Conservation (phyloP, 345 rosid species). For the Bruguiera sexangula region DNA sequence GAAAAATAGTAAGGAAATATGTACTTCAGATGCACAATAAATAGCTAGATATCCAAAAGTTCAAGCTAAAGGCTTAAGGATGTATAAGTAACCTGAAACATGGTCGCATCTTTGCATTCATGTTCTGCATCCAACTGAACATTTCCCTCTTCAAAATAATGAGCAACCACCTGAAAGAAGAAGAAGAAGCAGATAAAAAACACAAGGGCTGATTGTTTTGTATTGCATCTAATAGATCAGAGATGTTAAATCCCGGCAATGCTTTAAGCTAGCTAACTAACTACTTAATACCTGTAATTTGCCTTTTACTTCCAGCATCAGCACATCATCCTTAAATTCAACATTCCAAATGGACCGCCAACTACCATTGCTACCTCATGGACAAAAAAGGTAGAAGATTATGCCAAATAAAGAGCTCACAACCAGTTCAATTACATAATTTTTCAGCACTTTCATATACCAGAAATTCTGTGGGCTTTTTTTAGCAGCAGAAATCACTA, state of each 20-base stretch:
- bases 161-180: slow-evolving; percentile 76
- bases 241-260: background rate
- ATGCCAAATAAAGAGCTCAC: background rate
- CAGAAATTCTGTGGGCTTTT: slow-evolving; percentile 95
- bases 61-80: background rate
- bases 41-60: too few relatives aligned
- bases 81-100: background rate
- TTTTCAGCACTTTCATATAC: slow-evolving; percentile 38
- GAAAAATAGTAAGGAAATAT: too few relatives aligned
- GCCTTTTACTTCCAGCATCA: slow-evolving; percentile 66
- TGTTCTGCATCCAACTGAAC: slow-evolving; percentile 91
- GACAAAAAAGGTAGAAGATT: slow-evolving; percentile 5
- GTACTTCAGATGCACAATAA: too few relatives aligned
- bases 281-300: slow-evolving; percentile 61
- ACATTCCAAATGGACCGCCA: slow-evolving; percentile 94
- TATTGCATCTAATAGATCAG: background rate
- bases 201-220: background rate
- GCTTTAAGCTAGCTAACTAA: background rate
- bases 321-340: slow-evolving; percentile 74
- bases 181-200: background rate
- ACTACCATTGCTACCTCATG: slow-evolving; percentile 69
- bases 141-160: slow-evolving; percentile 98
- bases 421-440: background rate
- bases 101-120: background rate
- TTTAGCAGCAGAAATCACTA: slow-evolving; percentile 78